Evolutionary conservation across 2,329 filamentous ascomycete species (phyloP).

Genomic region (Microsporum audouinii): DNA sequence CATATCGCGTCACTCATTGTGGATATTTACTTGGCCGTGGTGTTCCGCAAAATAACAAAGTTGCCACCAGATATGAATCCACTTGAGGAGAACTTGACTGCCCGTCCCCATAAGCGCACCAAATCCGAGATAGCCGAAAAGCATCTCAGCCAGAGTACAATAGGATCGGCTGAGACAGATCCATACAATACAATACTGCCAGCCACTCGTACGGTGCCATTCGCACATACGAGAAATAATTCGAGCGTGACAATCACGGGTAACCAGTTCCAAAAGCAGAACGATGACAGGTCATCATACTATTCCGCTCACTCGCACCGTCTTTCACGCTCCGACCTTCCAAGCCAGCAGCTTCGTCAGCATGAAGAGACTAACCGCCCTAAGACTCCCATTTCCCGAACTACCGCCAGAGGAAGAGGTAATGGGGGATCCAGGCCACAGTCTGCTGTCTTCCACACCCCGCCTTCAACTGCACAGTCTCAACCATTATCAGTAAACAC

Average conservation of each 20-base stretch:
- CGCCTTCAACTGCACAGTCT: slow-evolving; percentile 22
- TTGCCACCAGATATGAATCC: slow-evolving; percentile 95
- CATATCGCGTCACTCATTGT: slow-evolving; percentile 60
- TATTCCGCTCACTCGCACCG: slow-evolving; percentile 35
- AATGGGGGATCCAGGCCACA: slow-evolving; percentile 23
- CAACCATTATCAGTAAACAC: slow-evolving; percentile 15
- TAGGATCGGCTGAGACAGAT: slow-evolving; percentile 29
- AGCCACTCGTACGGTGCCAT: slow-evolving; percentile 51
- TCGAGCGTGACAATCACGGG: slow-evolving; percentile 46
- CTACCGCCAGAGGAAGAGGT: slow-evolving; percentile 20
- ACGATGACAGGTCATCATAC: slow-evolving; percentile 38
- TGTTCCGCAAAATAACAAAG: slow-evolving; percentile 69
- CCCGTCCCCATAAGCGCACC: slow-evolving; percentile 63
- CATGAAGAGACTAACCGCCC: slow-evolving; percentile 20
- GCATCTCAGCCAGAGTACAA: slow-evolving; percentile 44
- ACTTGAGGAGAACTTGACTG: slow-evolving; percentile 72
- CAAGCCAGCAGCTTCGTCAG: slow-evolving; percentile 24
- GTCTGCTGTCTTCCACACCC: slow-evolving; percentile 22
- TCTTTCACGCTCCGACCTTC: slow-evolving; percentile 23
- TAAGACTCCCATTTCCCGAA: slow-evolving; percentile 21
- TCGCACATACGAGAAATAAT: slow-evolving; percentile 62
- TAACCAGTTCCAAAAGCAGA: slow-evolving; percentile 33
- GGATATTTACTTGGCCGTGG: slow-evolving; percentile 61
- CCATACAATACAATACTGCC: slow-evolving; percentile 28
- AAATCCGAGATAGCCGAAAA: slow-evolving; percentile 52